Base-by-base conservation (phyloP, 1,139 yeast species). In the Sugiyamaella xylanicola region DNA sequence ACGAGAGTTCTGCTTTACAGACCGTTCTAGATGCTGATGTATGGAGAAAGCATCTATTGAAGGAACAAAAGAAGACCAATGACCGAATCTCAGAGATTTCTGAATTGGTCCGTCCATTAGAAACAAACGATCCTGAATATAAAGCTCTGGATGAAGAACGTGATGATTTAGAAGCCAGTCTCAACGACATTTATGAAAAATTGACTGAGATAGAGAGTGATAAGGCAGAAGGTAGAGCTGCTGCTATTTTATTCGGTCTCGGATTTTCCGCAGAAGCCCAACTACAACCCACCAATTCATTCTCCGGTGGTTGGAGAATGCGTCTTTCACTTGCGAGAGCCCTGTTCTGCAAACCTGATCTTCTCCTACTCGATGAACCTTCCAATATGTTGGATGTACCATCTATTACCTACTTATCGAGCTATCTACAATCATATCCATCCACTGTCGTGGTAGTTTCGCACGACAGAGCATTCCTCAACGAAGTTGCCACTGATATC, bases 261-360 rank as follows among this genome's bases (percentile, higher is more conserved):
- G 99, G 99, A 58, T 93, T 93, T 77, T 86, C 96, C 50, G 83
- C 84, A 61, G 96, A 88, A 67, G 82, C 97, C 4, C 99, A 93
- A 71, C 75, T 77, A 52, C 78, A 78, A 58, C 85, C 97, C 21
- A 91, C 98, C 9, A 92, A 90, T 65, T 82, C 93, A 35, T 93
- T 93, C 72, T 91, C 97, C 54, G 99, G 99, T 82, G 99, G 99
- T 84, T 93, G 99, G 99, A 86, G 99, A 82, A 93, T 93, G 99
- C 87, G 99, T 78, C 81, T 93, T 63, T 89, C 98, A n/a, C 80
- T 93, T 61, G 99, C 99, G 2, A 84, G 99, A 75, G 99, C 99
- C 0, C 81, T 93, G 71, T 93, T 93, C 79, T 93, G 97, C 80
- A 87, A 89, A 71, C 99, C 99, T 0, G 99, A 95, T 72, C 79